phyloP scores from a whole-genome alignment of 768 basidiomycete genomes.

The Rhizopogon salebrosus region DNA sequence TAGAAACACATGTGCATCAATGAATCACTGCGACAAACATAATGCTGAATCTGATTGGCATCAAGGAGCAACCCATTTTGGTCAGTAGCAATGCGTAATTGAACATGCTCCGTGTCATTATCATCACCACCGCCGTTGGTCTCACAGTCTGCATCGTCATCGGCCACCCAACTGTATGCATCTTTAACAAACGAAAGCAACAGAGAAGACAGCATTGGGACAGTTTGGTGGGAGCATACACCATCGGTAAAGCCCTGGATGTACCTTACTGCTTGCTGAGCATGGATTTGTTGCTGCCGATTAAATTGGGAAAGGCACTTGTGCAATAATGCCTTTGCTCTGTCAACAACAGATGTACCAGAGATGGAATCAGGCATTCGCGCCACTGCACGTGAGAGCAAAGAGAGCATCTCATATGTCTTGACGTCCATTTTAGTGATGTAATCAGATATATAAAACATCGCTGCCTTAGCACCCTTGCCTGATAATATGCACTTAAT shows the following conservation, averaged over 20 bases:
- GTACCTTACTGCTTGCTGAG: constrained; percentile 30
- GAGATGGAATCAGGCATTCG: neutral
- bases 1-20: constrained; percentile 21
- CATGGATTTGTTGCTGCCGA: constrained; percentile 28
- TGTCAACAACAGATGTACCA: neutral
- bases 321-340: constrained; percentile 21
- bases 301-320: constrained; percentile 27
- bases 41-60: constrained; percentile 24
- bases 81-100: neutral
- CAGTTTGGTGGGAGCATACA: constrained; percentile 23
- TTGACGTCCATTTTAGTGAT: constrained; percentile 29
- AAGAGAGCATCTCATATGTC: constrained; percentile 20
- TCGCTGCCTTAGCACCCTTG: constrained; percentile 27
- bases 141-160: neutral
- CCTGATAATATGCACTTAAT: constrained; percentile 31
- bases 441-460: constrained; percentile 33
- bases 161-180: neutral
- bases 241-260: constrained; percentile 20
- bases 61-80: constrained; percentile 8
- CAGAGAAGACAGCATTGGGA: constrained; percentile 19
- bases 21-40: constrained; percentile 11
- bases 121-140: neutral
- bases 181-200: constrained; percentile 8
- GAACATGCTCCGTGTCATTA: neutral
- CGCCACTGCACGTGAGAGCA: constrained; percentile 21